phyloP scores from a whole-genome alignment of 2,329 filamentous ascomycete species.

The Colletotrichum ledebouriae region DNA sequence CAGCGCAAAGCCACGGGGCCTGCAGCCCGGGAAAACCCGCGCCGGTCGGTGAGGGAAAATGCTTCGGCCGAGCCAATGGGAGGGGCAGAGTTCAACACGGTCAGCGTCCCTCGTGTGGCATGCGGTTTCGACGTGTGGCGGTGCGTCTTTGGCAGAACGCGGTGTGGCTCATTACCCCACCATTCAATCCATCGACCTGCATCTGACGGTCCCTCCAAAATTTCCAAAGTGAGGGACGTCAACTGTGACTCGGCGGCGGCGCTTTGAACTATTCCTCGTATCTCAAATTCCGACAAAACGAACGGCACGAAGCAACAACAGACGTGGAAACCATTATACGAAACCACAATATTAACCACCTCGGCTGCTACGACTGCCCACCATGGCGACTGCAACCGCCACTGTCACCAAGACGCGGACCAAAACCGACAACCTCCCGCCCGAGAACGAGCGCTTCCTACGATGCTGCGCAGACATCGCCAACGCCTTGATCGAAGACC shows the following conservation, averaged over 20 bases:
- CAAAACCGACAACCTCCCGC: conserved; percentile 82
- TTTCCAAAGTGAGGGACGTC: conserved; percentile 28
- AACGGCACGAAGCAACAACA: neutral
- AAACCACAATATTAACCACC: neutral
- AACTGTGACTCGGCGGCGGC: conserved; percentile 17
- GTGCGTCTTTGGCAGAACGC: neutral
- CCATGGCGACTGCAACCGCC: conserved; percentile 70
- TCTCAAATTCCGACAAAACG: neutral
- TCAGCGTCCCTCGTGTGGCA: conserved; percentile 15
- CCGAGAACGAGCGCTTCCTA: conserved; percentile 95
- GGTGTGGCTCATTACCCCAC: conserved; percentile 41
- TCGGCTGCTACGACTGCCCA: neutral
- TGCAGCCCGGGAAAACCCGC: conserved; percentile 44
- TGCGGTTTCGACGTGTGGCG: conserved; percentile 22
- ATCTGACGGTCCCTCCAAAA: conserved; percentile 37
- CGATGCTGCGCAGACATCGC: conserved; percentile 96
- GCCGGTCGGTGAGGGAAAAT: neutral
- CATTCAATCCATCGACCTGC: conserved; percentile 18
- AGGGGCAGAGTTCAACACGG: neutral
- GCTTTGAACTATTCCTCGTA: neutral
- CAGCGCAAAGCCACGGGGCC: conserved; percentile 40
- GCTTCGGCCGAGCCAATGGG: conserved; percentile 33
- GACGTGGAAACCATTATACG: too few species aligned
- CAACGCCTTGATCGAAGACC: conserved; percentile 92
- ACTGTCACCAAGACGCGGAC: conserved; percentile 68